A percentile compares a stretch with the other conserved stretches of the same genome.
These are phyloP conservation scores for Stagonosporopsis chrysanthemi DNA, from an alignment of 2,329 filamentous ascomycete species.

Conservation along the genomic window DNA sequence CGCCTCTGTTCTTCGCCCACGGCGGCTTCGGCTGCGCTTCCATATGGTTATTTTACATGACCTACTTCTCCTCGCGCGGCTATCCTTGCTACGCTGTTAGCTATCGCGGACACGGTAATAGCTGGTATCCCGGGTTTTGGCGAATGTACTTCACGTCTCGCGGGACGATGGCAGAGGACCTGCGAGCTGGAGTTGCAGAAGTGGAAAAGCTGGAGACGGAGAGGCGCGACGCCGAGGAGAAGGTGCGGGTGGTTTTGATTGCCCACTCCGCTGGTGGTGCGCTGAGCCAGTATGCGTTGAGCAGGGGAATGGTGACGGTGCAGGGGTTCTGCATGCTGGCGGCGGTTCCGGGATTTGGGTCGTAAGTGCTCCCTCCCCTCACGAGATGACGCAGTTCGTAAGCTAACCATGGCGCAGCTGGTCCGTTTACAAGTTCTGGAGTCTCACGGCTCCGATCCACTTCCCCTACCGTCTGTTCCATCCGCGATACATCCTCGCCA, in stretches of 20 bases:
- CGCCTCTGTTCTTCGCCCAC: conserved; percentile 61
- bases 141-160: conserved; percentile 58
- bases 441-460: conserved; percentile 31
- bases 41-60: conserved; percentile 63
- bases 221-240: conserved; percentile 22
- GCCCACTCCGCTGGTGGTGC: conserved; percentile 63
- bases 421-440: conserved; percentile 38
- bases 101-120: conserved; percentile 61
- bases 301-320: conserved; percentile 50
- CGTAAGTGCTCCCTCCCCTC: conserved; percentile 47
- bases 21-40: conserved; percentile 63
- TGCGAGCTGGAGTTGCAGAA: conserved; percentile 52
- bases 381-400: background rate
- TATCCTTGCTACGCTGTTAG: conserved; percentile 62
- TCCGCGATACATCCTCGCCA: conserved; percentile 61
- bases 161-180: conserved; percentile 54
- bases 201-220: conserved; percentile 45
- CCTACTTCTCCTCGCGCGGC: conserved; percentile 54
- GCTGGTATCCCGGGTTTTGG: conserved; percentile 60
- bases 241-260: conserved; percentile 54
- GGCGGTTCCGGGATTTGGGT: conserved; percentile 59
- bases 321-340: conserved; percentile 58
- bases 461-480: conserved; percentile 57
- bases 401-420: conserved; percentile 16
- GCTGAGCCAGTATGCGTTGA: conserved; percentile 59